Conservation (phyloP, 208 protist species). For the Phytomonas serpens region DNA sequence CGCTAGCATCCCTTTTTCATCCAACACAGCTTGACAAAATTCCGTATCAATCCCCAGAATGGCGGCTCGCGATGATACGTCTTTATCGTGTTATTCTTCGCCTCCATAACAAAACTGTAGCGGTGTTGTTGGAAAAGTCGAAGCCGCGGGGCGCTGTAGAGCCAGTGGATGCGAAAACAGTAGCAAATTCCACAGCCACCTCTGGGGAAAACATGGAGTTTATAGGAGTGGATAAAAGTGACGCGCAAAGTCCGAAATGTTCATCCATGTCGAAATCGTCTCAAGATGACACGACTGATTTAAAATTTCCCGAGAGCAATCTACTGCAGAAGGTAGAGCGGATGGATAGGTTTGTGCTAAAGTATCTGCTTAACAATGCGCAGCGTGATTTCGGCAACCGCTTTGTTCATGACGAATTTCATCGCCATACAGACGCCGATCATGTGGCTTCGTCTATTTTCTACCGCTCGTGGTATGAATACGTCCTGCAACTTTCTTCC, state of each 20-base stretch:
- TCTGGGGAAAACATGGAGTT: background rate
- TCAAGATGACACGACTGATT: background rate
- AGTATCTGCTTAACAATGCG: slow-evolving; percentile 47
- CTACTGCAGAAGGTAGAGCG: background rate
- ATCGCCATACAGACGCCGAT: slow-evolving; percentile 60
- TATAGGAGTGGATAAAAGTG: background rate
- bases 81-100: slow-evolving; percentile 76
- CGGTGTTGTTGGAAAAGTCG: slow-evolving; percentile 36
- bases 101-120: slow-evolving; percentile 66
- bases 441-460: slow-evolving; percentile 55
- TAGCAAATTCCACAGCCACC: slow-evolving; percentile 13
- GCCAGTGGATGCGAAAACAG: slow-evolving; percentile 26
- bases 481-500: slow-evolving; percentile 67
- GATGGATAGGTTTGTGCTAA: slow-evolving; percentile 31
- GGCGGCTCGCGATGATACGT: slow-evolving; percentile 49
- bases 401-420: slow-evolving; percentile 78
- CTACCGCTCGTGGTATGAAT: slow-evolving; percentile 82
- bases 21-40: slow-evolving; percentile 39
- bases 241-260: background rate
- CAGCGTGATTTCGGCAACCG: slow-evolving; percentile 81
- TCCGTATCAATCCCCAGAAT: slow-evolving; percentile 38
- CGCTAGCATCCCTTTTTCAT: slow-evolving; percentile 46
- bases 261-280: slow-evolving; percentile 1
- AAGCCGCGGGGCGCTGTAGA: slow-evolving; percentile 16
- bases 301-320: background rate